Conservation (phyloP, 805 yeast genomes). For the Sugiyamaella qingdaonensis region DNA sequence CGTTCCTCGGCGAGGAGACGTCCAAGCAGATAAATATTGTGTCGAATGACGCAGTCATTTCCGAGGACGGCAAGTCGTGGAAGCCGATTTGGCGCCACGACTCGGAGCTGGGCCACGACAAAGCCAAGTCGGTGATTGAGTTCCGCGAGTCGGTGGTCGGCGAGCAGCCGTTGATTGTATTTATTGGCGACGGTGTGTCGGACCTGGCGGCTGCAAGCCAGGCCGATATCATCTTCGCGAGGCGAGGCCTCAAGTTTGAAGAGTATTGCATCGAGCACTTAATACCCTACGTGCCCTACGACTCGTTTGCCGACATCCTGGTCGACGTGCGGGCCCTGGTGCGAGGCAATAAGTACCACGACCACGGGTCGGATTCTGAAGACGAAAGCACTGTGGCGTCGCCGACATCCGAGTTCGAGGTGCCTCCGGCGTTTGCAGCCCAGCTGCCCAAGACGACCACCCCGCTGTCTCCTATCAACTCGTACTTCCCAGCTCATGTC, state of each 20-base stretch:
- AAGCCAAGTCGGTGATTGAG: constrained; percentile 39
- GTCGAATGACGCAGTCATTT: constrained; percentile 38
- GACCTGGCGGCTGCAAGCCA: constrained; percentile 43
- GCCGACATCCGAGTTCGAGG: not conserved
- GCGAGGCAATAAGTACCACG: constrained; percentile 20
- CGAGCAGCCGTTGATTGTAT: constrained; percentile 44
- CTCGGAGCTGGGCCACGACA: constrained; percentile 41
- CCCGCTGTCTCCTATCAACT: constrained; percentile 8
- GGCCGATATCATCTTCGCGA: constrained; percentile 43
- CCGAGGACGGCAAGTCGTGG: constrained; percentile 37
- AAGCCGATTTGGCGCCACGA: constrained; percentile 41
- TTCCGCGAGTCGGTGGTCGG: constrained; percentile 28
- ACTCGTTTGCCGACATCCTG: constrained; percentile 39
- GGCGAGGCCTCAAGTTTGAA: constrained; percentile 39
- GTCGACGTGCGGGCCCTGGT: constrained; percentile 32
- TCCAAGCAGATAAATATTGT: constrained; percentile 37
- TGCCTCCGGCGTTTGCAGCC: not conserved
- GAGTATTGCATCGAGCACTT: constrained; percentile 38
- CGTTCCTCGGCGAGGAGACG: constrained; percentile 36
- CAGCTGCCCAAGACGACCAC: constrained; percentile 5
- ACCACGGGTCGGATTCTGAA: constrained; percentile 8
- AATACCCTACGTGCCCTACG: constrained; percentile 41
- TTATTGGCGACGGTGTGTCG: constrained; percentile 57
- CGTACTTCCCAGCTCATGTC: constrained; percentile 10
- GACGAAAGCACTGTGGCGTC: not conserved